Evolutionary conservation across 192 early-diverging fungal species (phyloP).

Genomic region (Coemansia sp.): DNA sequence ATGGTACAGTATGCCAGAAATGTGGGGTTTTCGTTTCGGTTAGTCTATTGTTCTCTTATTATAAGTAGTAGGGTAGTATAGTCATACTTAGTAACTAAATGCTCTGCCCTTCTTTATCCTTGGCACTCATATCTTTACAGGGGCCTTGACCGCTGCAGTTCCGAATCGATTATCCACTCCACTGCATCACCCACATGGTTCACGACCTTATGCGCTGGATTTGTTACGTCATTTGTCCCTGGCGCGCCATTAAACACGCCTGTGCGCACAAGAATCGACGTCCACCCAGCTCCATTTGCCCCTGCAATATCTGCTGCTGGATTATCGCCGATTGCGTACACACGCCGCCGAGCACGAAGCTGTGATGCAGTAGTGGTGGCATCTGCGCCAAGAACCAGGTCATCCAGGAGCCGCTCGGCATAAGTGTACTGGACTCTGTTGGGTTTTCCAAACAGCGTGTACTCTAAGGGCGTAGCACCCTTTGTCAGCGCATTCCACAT

Average conservation of each 20-base stretch:
- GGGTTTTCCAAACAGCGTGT: conserved; percentile 84
- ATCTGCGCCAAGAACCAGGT: conserved; percentile 18
- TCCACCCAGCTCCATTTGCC: conserved; percentile 74
- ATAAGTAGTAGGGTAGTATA: no score
- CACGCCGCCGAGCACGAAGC: conserved; percentile 17
- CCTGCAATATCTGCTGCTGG: conserved; percentile 75
- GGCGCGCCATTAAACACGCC: conserved; percentile 63
- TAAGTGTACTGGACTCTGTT: conserved; percentile 73
- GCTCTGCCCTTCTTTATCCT: no score
- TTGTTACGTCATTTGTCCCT: conserved; percentile 53
- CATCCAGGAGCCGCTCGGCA: conserved; percentile 60
- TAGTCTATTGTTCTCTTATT: no score
- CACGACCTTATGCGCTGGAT: conserved; percentile 62
- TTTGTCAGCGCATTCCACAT: conserved; percentile 62
- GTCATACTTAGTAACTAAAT: no score
- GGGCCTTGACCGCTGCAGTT: neutral
- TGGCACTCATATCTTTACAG: no score
- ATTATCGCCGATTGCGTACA: conserved; percentile 71
- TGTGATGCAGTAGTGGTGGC: conserved; percentile 10
- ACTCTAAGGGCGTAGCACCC: conserved; percentile 55
- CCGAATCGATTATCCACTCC: conserved; percentile 42
- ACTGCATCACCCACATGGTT: conserved; percentile 73
- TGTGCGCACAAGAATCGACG: conserved; percentile 70
- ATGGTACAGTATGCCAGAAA: no score
- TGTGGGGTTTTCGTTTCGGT: no score